A percentile compares a stretch with the other conserved stretches of the same genome.
Evolutionary conservation across 352 stramenopile species (phyloP).

Genomic region (Discostella stelligera): DNA sequence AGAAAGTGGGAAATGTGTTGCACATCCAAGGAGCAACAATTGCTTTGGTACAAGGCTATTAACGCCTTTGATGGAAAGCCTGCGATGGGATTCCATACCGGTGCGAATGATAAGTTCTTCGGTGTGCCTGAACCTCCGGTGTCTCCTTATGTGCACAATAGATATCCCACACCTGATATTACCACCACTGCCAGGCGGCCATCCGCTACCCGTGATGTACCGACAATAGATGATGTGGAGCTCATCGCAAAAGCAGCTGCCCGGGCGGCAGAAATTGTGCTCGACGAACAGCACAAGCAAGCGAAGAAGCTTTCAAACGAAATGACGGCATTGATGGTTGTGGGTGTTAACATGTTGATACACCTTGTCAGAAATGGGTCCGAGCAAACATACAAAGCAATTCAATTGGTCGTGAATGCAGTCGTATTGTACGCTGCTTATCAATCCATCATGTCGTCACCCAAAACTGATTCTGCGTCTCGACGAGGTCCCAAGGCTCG

Average conservation of each 20-base stretch:
- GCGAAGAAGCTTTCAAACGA: constrained; percentile 14
- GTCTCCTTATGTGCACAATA: constrained; percentile 1
- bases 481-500: constrained; percentile 22
- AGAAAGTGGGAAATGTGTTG: constrained; percentile 64
- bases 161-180: constrained; percentile 12
- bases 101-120: neutral
- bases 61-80: constrained; percentile 46
- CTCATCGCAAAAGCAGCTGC: constrained; percentile 41
- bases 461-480: neutral
- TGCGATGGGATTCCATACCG: neutral
- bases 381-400: constrained; percentile 34
- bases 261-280: constrained; percentile 35
- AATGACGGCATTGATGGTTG: constrained; percentile 22
- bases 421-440: constrained; percentile 32
- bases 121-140: neutral
- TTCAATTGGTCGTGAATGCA: constrained; percentile 35
- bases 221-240: constrained; percentile 35
- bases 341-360: constrained; percentile 32
- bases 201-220: constrained; percentile 3
- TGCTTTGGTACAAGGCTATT: constrained; percentile 53
- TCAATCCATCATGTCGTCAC: constrained; percentile 1
- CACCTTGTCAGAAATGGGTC: constrained; percentile 42
- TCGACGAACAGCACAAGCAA: constrained; percentile 25
- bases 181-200: neutral
- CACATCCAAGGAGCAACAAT: constrained; percentile 43